phyloP scores from a whole-genome alignment of 768 basidiomycete species.

The Crassisporium funariophilum region DNA sequence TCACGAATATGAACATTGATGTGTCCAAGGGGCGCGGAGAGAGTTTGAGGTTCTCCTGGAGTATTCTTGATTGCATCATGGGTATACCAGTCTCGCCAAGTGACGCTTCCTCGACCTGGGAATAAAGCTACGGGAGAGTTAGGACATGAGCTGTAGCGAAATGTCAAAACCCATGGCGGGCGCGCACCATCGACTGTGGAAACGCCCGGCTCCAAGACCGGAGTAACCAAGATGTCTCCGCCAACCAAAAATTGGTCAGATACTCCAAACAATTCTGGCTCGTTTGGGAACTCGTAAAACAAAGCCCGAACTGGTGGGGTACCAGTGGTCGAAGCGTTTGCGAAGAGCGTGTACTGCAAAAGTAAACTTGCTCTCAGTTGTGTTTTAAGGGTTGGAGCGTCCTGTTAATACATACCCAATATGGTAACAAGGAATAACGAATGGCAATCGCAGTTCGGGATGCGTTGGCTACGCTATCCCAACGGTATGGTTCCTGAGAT shows the following conservation, averaged over 20 bases:
- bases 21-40: constrained; percentile 70
- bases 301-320: constrained; percentile 75
- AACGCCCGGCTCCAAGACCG: constrained; percentile 69
- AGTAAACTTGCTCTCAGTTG: constrained; percentile 5
- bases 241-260: constrained; percentile 78
- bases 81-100: constrained; percentile 78
- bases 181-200: constrained; percentile 63
- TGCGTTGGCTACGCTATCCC: constrained; percentile 79
- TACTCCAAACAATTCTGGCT: constrained; percentile 61
- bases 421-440: constrained; percentile 73
- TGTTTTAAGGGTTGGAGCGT: constrained; percentile 2
- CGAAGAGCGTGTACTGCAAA: constrained; percentile 69
- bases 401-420: constrained; percentile 59
- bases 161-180: background rate
- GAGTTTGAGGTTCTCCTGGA: constrained; percentile 44
- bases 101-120: constrained; percentile 58
- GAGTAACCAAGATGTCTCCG: constrained; percentile 70
- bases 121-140: constrained; percentile 49
- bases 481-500: constrained; percentile 79
- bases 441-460: constrained; percentile 70
- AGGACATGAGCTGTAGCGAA: background rate
- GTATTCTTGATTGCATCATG: constrained; percentile 53
- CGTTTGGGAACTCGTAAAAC: constrained; percentile 78
- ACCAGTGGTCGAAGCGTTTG: constrained; percentile 62
- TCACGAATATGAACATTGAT: constrained; percentile 80